phyloP scores from a whole-genome alignment of 2,329 filamentous ascomycete species.

The Fusarium nematophilum region DNA sequence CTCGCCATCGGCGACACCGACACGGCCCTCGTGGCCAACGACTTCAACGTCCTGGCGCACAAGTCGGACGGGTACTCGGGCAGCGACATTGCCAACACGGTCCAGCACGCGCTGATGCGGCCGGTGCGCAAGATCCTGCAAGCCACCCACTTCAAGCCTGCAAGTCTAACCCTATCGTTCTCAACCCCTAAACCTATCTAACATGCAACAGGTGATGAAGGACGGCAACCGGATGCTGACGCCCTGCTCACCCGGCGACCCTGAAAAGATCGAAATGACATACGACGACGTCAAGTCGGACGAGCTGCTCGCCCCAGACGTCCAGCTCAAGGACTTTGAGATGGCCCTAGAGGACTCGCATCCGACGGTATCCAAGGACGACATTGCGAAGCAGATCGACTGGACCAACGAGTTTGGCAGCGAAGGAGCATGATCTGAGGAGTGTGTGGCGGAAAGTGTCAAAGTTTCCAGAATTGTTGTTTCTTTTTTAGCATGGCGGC shows the following conservation, averaged over 20 bases:
- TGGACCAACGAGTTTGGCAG: constrained; percentile 98
- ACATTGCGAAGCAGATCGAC: constrained; percentile 84
- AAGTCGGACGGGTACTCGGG: constrained; percentile 95
- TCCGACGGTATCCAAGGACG: constrained; percentile 89
- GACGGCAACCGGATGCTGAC: constrained; percentile 78
- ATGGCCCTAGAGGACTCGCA: constrained; percentile 89
- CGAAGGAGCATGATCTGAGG: constrained; percentile 70
- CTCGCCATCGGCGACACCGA: constrained; percentile 93
- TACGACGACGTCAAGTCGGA: constrained; percentile 91
- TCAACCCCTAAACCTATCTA: neutral
- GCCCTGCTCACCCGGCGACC: constrained; percentile 93
- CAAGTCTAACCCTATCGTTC: constrained; percentile 59
- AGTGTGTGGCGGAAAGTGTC: constrained; percentile 2
- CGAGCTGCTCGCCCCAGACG: constrained; percentile 84
- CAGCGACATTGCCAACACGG: constrained; percentile 94
- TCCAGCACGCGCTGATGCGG: constrained; percentile 97
- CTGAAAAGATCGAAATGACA: constrained; percentile 88
- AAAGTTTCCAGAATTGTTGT: constrained; percentile 37
- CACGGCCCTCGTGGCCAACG: constrained; percentile 80
- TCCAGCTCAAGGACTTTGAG: constrained; percentile 91
- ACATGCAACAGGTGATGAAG: constrained; percentile 69
- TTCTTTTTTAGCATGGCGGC: constrained; percentile 42
- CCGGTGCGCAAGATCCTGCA: constrained; percentile 97
- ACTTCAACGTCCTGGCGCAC: constrained; percentile 83
- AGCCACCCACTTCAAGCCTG: constrained; percentile 97